Conservation (phyloP, 2,329 filamentous ascomycete species). For the Bretziella fagacearum region DNA sequence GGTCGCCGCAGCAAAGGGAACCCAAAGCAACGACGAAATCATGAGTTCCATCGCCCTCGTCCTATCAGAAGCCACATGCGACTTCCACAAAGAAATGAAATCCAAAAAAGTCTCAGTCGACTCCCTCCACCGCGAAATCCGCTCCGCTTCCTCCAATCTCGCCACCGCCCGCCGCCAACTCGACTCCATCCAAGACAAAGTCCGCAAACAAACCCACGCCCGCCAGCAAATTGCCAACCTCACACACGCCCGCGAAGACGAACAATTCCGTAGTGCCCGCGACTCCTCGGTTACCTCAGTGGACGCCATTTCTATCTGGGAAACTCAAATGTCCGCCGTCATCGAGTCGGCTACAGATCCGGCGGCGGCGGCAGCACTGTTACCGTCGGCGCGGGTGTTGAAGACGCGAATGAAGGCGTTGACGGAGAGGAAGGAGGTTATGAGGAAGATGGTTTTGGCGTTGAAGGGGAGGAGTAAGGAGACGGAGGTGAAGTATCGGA, state of each 20-base stretch:
- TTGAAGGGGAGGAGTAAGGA: constrained; percentile 69
- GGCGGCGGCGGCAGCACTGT: constrained; percentile 25
- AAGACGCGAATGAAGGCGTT: constrained; percentile 55
- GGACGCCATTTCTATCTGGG: constrained; percentile 34
- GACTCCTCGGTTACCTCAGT: constrained; percentile 22
- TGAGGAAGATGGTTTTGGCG: constrained; percentile 49
- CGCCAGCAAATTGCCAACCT: constrained; percentile 64
- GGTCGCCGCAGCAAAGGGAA: constrained; percentile 34
- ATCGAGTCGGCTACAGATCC: constrained; percentile 26
- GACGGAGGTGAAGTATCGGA: constrained; percentile 72
- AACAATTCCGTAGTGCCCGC: constrained; percentile 36
- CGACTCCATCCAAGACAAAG: constrained; percentile 50
- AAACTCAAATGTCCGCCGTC: constrained; percentile 35
- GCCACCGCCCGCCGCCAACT: constrained; percentile 59
- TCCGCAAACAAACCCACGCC: constrained; percentile 47
- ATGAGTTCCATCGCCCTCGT: constrained; percentile 69
- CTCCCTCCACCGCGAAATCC: constrained; percentile 61
- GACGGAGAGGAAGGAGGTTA: constrained; percentile 46
- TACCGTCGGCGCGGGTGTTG: constrained; percentile 46
- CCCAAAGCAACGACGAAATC: constrained; percentile 63
- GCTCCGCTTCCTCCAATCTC: constrained; percentile 61
- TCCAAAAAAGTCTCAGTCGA: constrained; percentile 74
- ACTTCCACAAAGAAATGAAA: constrained; percentile 66
- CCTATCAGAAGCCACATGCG: constrained; percentile 58
- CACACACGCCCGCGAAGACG: constrained; percentile 52